A percentile compares a stretch with the other conserved stretches of the same genome.
Evolutionary conservation across 1,284 basidiomycete species (phyloP).

Genomic region (Fomes fomentarius): DNA sequence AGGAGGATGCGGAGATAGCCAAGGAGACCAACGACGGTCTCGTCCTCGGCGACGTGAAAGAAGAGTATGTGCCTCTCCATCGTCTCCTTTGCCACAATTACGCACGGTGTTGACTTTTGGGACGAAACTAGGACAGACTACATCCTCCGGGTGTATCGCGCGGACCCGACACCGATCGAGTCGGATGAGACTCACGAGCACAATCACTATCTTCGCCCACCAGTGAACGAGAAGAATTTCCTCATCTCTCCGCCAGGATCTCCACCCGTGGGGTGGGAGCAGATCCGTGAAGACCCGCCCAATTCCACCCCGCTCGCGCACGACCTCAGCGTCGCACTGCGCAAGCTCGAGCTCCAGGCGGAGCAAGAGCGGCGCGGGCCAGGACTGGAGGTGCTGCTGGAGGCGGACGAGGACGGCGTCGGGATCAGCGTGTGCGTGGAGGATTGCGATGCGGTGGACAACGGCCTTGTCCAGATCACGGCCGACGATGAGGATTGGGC

Average conservation of each 20-base stretch:
- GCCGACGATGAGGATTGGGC: conserved; percentile 53
- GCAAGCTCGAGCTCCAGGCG: conserved; percentile 58
- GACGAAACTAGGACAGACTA: conserved; percentile 49
- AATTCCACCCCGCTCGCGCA: conserved; percentile 87
- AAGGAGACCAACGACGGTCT: conserved; percentile 67
- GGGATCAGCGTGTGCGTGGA: conserved; percentile 79
- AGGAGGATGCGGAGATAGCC: conserved; percentile 66
- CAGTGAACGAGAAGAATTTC: conserved; percentile 89
- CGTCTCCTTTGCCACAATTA: too few species aligned
- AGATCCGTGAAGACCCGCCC: conserved; percentile 88
- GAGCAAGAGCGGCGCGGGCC: conserved; percentile 34
- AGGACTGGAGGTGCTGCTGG: conserved; percentile 59
- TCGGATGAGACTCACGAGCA: conserved; percentile 40
- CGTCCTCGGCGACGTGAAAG: conserved; percentile 51
- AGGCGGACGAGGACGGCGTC: conserved; percentile 67
- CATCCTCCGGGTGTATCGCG: conserved; percentile 77
- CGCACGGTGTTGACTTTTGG: conserved; percentile 12
- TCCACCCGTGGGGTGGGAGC: conserved; percentile 97
- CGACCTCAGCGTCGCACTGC: conserved; percentile 84
- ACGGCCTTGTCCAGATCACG: conserved; percentile 26
- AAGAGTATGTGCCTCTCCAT: conserved; percentile 42
- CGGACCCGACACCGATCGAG: conserved; percentile 71
- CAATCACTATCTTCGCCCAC: conserved; percentile 72
- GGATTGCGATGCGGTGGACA: conserved; percentile 46
- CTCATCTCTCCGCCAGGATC: conserved; percentile 98